A percentile compares a stretch with the other conserved stretches of the same genome.
Conservation (phyloP, 2,329 filamentous ascomycete genomes). For the Fusarium chuoi region DNA sequence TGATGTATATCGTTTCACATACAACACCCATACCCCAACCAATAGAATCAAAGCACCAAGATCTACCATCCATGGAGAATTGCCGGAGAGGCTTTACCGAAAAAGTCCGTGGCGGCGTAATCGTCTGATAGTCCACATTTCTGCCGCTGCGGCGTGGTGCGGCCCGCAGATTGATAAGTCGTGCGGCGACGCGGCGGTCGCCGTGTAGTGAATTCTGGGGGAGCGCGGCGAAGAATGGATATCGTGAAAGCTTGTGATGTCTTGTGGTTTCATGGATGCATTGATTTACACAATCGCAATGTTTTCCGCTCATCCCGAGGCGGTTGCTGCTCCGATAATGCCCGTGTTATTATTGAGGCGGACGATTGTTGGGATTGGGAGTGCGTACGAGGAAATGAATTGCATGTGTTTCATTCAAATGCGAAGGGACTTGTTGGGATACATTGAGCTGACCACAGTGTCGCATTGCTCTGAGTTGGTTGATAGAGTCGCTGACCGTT, state of each 20-base stretch:
- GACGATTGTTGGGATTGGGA: neutral
- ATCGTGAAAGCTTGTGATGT: neutral
- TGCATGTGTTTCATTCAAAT: neutral
- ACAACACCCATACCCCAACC: neutral
- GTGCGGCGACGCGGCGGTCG: neutral
- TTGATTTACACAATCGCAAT: neutral
- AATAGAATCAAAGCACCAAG: neutral
- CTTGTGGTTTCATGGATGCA: neutral
- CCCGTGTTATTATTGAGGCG: neutral
- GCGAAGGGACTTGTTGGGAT: neutral
- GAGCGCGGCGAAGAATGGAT: neutral
- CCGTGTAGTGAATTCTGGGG: too few species aligned
- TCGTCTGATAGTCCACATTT: slow-evolving; percentile 19
- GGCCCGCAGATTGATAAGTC: slow-evolving; percentile 14
- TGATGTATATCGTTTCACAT: neutral
- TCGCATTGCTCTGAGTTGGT: accelerated
- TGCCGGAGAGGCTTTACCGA: neutral
- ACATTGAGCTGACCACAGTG: neutral
- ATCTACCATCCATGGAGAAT: neutral
- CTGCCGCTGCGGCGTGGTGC: slow-evolving; percentile 16
- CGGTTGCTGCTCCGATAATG: neutral
- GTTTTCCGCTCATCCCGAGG: neutral
- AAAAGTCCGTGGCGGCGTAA: neutral
- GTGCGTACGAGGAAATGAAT: accelerated
- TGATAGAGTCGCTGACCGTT: neutral